These are phyloP conservation scores for Cryptococcus sp. DNA, from an alignment of 1,284 basidiomycete species.

Conservation along the genomic window DNA sequence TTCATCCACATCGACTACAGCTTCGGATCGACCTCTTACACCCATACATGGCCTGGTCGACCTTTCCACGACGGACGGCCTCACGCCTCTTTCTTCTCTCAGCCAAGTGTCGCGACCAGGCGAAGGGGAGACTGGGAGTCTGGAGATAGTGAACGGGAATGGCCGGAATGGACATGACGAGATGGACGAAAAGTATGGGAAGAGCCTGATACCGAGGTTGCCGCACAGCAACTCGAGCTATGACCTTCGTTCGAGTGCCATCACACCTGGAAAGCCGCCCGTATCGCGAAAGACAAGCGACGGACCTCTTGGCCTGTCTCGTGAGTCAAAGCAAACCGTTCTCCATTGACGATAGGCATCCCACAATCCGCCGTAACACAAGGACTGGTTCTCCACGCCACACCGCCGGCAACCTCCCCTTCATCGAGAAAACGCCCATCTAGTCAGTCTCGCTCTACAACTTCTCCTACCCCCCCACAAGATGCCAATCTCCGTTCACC, in stretches of 20 bases:
- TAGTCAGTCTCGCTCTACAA: background rate
- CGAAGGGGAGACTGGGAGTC: no score
- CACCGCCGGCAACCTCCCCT: slow-evolving; percentile 10
- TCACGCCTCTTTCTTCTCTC: background rate
- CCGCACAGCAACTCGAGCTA: slow-evolving; percentile 28
- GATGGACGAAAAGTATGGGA: background rate
- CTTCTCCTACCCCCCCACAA: slow-evolving; percentile 7
- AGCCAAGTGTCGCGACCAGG: no score
- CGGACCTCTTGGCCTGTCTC: slow-evolving; percentile 26
- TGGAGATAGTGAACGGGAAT: no score
- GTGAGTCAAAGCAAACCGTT: slow-evolving; percentile 15
- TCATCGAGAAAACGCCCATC: background rate
- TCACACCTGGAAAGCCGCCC: slow-evolving; percentile 17
- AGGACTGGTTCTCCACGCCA: slow-evolving; percentile 26
- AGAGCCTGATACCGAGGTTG: slow-evolving; percentile 6
- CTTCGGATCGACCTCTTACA: slow-evolving; percentile 7
- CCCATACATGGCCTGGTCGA: slow-evolving; percentile 12
- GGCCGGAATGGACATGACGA: no score
- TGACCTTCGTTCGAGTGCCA: slow-evolving; percentile 24
- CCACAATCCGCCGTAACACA: slow-evolving; percentile 36
- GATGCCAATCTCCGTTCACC: slow-evolving; percentile 17
- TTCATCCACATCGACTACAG: background rate
- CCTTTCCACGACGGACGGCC: slow-evolving; percentile 13
- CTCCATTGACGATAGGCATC: slow-evolving; percentile 22
- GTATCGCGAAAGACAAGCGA: slow-evolving; percentile 4